phyloP scores from a whole-genome alignment of 805 yeast genomes.

The Hanseniaspora hatyaiensis region DNA sequence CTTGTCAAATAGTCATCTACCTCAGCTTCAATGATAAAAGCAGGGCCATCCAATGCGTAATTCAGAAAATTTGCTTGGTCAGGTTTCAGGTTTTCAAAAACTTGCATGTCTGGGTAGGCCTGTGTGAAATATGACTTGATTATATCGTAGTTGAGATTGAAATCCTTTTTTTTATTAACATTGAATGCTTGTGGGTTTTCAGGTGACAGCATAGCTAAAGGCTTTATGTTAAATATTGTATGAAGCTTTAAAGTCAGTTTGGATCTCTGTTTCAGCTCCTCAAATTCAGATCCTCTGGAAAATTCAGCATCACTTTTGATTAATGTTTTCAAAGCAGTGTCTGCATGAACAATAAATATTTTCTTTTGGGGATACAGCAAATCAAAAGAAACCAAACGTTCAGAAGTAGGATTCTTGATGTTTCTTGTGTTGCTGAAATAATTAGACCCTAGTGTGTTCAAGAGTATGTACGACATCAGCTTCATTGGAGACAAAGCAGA shows the following conservation, averaged over 20 bases:
- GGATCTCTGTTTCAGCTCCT: background rate
- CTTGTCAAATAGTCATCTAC: background rate
- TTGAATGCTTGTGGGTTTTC: background rate
- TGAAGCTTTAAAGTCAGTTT: constrained; percentile 7
- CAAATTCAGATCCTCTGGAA: background rate
- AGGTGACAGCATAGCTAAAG: background rate
- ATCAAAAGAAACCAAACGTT: background rate
- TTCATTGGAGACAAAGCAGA: background rate
- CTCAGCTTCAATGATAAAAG: background rate
- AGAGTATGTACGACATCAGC: background rate
- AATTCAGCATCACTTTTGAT: background rate
- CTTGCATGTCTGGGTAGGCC: background rate
- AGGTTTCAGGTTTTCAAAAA: background rate
- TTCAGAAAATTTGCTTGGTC: background rate
- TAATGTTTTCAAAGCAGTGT: background rate
- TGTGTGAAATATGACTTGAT: background rate
- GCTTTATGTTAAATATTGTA: background rate
- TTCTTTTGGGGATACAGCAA: background rate
- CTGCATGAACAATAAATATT: background rate
- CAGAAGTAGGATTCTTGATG: background rate
- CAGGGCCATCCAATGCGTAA: background rate
- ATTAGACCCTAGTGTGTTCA: background rate
- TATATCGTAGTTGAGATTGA: background rate
- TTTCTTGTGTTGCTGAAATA: background rate
- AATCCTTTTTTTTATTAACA: no score